Evolutionary conservation across 164 flowering plant genomes (phyloP).

Genomic region (Aristolochia fimbriata): DNA sequence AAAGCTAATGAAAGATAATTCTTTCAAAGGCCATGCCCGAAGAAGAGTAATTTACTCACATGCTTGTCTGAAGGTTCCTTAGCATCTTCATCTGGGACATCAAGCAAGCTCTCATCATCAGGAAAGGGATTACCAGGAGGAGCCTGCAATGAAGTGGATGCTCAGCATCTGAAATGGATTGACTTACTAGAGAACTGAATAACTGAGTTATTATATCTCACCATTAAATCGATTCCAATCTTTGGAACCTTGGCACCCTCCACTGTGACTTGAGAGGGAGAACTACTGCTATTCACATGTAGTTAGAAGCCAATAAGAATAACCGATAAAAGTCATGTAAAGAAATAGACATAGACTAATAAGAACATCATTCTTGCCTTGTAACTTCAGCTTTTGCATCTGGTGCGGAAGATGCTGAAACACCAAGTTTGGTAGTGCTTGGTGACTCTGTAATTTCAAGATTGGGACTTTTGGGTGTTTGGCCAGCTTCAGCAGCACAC

Average conservation of each 20-base stretch:
- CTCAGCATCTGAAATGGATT: conserved; percentile 2
- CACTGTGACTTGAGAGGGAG: conserved; percentile 4
- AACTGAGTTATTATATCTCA: conserved; percentile 13
- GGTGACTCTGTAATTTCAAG: not conserved
- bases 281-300: not conserved
- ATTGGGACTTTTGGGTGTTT: not conserved
- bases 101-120: conserved; percentile 8
- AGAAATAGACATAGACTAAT: too few relatives aligned
- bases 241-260: conserved; percentile 17
- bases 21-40: too few relatives aligned
- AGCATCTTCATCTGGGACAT: conserved; percentile 1
- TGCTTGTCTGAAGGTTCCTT: not conserved
- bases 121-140: conserved; percentile 15
- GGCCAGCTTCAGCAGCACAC: not conserved
- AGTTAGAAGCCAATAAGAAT: not conserved
- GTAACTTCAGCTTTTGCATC: not conserved
- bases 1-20: too few relatives aligned
- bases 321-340: not conserved
- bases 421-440: not conserved
- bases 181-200: not conserved
- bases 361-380: too few relatives aligned
- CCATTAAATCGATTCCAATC: conserved; percentile 42
- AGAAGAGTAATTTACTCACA: conserved; percentile 4
- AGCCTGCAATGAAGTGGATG: conserved; percentile 21
- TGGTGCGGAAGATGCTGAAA: not conserved